Evolutionary conservation across 768 basidiomycete genomes (phyloP), one percentile per base, ranked within the genome.

Genomic region (Russula lepida): DNA sequence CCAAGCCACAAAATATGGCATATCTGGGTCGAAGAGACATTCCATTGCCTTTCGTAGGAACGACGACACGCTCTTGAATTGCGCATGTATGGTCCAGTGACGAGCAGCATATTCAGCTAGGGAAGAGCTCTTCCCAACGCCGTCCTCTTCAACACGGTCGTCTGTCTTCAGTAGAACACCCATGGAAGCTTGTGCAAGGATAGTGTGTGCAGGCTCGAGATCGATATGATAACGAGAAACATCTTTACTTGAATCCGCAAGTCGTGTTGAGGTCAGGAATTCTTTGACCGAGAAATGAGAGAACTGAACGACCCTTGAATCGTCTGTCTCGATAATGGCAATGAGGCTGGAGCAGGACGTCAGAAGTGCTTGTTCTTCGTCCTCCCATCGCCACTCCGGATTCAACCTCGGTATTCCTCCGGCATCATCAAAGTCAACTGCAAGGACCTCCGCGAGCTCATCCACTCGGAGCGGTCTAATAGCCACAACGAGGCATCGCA

Each of bases 281-380:
- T 59, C 50, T 35, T 59, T 51, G 11, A 59, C 41, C 13, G 58
- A 44, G 4, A 59, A 32, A 5, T 59, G 58, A 9, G 58, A 51
- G 23, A 59, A 52, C 28, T 59, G 50, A 8, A 48, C 51, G 0
- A 59, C 23, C 6, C 51, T 50, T 5, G 32, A 52, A 46, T 19
- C 3, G 3, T 23, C 17, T 0, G 3, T 4, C 19, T 50, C 28
- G 47, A 50, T 37, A 13, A 58, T 41, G 15, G 48, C 9, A 27
- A 58, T 35, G 17, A 52, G 28, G 33, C 32, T 46, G 6, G 50
- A 46, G 35, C 50, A 58, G 4, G 39, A 28, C 0, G 32, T 46
- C 17, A 52, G 15, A 23, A 59, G 27, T 0, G 50, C 58, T 44
- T 39, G 50, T 35, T 59, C 58, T 23, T 41, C 28, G 17, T 59